Percentiles rank a stretch among this genome's conserved stretches.
phyloP scores from a whole-genome alignment of 192 early-diverging fungal species.

The Podila verticillata region DNA sequence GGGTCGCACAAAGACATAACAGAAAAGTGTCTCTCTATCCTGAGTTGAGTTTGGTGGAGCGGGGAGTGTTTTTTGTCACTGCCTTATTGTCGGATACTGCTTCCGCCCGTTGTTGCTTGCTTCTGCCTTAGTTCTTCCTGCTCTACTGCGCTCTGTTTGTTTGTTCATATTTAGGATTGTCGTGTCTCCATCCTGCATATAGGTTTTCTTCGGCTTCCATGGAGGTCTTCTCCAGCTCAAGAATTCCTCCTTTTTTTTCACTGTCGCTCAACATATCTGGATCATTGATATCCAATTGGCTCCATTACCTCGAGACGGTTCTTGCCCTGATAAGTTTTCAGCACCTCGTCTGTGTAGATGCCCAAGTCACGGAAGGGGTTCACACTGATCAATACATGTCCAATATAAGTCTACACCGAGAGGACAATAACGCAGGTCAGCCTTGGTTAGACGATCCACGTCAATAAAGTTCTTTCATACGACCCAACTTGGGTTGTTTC shows the following conservation, averaged over 20 bases:
- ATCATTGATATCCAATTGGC: background rate
- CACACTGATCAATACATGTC: slow-evolving; percentile 88
- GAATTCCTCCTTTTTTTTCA: background rate
- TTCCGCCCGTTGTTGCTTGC: too few relatives aligned
- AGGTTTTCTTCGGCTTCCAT: too few relatives aligned
- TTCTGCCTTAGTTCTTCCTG: too few relatives aligned
- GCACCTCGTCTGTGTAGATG: slow-evolving; percentile 92
- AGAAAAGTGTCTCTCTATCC: too few relatives aligned
- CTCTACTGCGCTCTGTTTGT: too few relatives aligned
- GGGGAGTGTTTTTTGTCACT: too few relatives aligned
- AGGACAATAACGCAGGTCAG: background rate
- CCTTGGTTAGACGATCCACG: slow-evolving; percentile 3
- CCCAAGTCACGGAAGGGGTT: slow-evolving; percentile 97
- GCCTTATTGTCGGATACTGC: too few relatives aligned
- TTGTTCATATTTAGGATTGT: too few relatives aligned
- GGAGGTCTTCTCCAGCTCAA: too few relatives aligned
- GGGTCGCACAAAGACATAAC: background rate
- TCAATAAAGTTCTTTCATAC: background rate
- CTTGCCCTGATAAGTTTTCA: slow-evolving; percentile 87
- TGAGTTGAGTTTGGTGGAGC: too few relatives aligned
- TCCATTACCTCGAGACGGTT: slow-evolving; percentile 77
- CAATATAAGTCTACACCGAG: slow-evolving; percentile 85
- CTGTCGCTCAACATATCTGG: background rate
- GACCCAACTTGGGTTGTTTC: slow-evolving; percentile 10
- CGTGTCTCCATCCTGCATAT: too few relatives aligned